These are phyloP conservation scores for Flaveria ramosissima DNA, from an alignment of 129 eudicot genomes.

Conservation along the genomic window DNA sequence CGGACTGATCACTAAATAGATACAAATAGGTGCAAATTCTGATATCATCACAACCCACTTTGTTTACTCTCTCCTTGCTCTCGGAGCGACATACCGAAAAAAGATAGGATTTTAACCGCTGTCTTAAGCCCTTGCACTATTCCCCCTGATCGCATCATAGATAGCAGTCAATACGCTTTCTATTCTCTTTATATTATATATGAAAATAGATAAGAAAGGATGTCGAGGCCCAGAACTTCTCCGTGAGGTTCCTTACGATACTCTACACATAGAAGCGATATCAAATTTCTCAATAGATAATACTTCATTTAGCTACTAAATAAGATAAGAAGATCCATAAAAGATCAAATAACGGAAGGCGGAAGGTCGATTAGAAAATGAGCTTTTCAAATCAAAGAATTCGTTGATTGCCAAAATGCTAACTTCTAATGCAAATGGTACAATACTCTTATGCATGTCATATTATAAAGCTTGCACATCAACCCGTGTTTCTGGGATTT, in stretches of 20 bases:
- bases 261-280: neutral
- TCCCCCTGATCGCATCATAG: neutral
- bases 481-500: too few species aligned
- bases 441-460: too few species aligned
- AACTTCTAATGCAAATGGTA: too few species aligned
- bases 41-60: slow-evolving; percentile 3
- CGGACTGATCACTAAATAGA: slow-evolving; percentile 10
- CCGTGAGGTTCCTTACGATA: neutral
- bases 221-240: neutral
- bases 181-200: neutral
- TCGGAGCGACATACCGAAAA: neutral
- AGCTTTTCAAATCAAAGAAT: too few species aligned
- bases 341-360: too few species aligned
- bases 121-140: slow-evolving; percentile 4
- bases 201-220: too few species aligned
- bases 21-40: slow-evolving; percentile 12
- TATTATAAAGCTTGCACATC: too few species aligned
- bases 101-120: neutral
- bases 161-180: neutral
- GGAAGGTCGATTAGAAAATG: too few species aligned
- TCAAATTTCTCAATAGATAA: neutral
- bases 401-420: too few species aligned
- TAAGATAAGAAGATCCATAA: too few species aligned
- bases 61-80: neutral
- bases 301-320: too few species aligned